Percentiles rank a stretch among this genome's conserved stretches.
These are phyloP conservation scores for Straminergon stramineum DNA, from an alignment of 225 moss, liverwort and hornwort genomes.

Conservation along the genomic window DNA sequence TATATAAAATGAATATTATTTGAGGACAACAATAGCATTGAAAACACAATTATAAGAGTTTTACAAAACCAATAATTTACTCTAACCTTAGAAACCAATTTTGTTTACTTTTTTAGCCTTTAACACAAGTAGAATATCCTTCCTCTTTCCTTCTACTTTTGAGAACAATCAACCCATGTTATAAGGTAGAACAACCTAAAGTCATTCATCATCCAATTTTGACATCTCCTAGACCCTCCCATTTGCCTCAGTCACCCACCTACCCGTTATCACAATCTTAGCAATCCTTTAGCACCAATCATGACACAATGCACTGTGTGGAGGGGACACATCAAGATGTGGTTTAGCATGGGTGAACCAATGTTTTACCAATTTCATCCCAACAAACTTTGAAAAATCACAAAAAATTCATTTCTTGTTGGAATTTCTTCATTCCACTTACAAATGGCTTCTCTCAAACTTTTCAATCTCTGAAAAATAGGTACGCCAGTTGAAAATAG, in stretches of 20 bases:
- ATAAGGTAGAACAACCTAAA: too few relatives aligned
- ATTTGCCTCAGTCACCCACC: not conserved
- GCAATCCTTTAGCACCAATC: not conserved
- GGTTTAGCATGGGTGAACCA: rapidly evolving
- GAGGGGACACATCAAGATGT: not conserved
- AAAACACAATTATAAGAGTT: too few relatives aligned
- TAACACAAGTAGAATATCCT: not conserved
- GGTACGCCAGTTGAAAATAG: not conserved
- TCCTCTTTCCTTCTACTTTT: not conserved
- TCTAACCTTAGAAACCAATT: not conserved
- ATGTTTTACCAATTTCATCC: not conserved
- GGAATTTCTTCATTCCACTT: not conserved
- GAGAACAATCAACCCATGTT: not conserved
- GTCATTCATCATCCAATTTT: rapidly evolving
- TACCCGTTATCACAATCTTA: not conserved
- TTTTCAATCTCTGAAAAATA: not conserved
- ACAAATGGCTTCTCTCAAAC: not conserved
- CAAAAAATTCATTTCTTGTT: not conserved
- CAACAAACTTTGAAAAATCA: not conserved
- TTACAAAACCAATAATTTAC: not conserved
- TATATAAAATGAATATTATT: too few relatives aligned
- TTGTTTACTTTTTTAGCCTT: not conserved
- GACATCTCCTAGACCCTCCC: rapidly evolving
- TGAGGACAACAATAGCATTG: too few relatives aligned
- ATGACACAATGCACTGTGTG: not conserved